phyloP scores from a whole-genome alignment of 345 rosid genomes.

The Murraya koenigii region DNA sequence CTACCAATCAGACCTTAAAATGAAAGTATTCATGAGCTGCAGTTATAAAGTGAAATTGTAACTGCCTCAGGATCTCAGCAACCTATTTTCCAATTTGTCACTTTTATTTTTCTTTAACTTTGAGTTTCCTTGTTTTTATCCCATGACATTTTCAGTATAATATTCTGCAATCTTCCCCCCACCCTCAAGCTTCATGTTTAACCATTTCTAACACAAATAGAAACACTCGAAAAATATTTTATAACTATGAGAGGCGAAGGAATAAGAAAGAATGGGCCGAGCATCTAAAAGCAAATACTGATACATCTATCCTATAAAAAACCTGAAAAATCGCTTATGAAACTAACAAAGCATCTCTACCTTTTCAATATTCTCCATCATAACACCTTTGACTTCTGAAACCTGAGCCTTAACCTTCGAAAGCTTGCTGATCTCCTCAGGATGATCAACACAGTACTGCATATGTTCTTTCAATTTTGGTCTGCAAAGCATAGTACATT shows the following conservation, averaged over 20 bases:
- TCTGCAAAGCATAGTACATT: slow-evolving; percentile 10
- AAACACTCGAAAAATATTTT: not conserved
- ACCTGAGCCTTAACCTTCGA: slow-evolving; percentile 59
- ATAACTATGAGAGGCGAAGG: not conserved
- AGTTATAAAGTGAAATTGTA: not conserved
- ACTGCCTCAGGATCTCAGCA: not conserved
- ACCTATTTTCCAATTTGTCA: not conserved
- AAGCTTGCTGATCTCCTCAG: slow-evolving; percentile 51
- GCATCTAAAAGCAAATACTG: not conserved
- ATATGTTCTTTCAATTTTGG: slow-evolving; percentile 48
- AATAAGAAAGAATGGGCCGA: not conserved
- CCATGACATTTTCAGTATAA: not conserved
- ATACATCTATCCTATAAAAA: not conserved
- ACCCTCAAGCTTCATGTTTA: not conserved
- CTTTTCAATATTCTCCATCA: slow-evolving; percentile 60
- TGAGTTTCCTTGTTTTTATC: not conserved
- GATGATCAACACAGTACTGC: slow-evolving; percentile 34
- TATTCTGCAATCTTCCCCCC: not conserved
- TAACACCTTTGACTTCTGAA: slow-evolving; percentile 55
- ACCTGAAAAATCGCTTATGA: not conserved
- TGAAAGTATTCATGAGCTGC: not conserved
- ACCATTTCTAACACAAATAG: not conserved
- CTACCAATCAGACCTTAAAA: not conserved
- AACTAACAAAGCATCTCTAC: slow-evolving; percentile 10
- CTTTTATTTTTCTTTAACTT: not conserved